These are phyloP conservation scores for Oehlia diaphana DNA, from an alignment of 192 early-diverging fungal species.

Conservation along the genomic window DNA sequence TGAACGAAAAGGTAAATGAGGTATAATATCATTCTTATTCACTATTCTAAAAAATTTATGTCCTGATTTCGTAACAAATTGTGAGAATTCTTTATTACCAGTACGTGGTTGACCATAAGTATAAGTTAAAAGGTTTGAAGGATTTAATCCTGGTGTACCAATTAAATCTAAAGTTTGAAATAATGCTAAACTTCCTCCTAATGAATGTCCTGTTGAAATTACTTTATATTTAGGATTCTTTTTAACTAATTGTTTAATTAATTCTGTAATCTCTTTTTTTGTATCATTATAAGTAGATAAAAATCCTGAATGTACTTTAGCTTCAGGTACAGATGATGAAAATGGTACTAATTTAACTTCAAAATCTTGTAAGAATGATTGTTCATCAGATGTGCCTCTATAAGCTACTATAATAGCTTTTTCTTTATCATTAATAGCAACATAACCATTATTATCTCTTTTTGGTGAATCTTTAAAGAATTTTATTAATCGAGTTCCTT, in stretches of 20 bases:
- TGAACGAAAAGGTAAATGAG: background rate
- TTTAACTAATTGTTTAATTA: background rate
- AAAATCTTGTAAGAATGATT: background rate
- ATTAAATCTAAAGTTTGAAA: slow-evolving; percentile 19
- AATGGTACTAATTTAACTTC: background rate
- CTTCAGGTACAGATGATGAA: background rate
- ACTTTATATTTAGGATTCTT: slow-evolving; percentile 9
- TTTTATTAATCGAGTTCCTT: background rate
- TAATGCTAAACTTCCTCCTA: slow-evolving; percentile 12
- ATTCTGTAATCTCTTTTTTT: background rate
- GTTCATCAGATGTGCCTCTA: slow-evolving; percentile 1
- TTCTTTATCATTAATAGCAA: slow-evolving; percentile 21
- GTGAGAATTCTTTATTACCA: background rate
- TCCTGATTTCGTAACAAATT: background rate
- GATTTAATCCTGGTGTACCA: background rate
- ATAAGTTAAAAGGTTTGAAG: slow-evolving; percentile 6
- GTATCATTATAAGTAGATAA: slow-evolving; percentile 8
- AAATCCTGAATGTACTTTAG: slow-evolving; percentile 15
- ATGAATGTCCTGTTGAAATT: background rate
- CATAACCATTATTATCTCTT: slow-evolving; percentile 19
- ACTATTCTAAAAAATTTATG: slow-evolving; percentile 8
- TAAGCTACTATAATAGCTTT: slow-evolving; percentile 9
- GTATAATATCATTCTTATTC: slow-evolving; percentile 8
- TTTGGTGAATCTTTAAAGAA: background rate
- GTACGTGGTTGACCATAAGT: slow-evolving; percentile 11